These are phyloP conservation scores for Warburgia ugandensis DNA, from an alignment of 164 flowering plant genomes.

Conservation along the genomic window DNA sequence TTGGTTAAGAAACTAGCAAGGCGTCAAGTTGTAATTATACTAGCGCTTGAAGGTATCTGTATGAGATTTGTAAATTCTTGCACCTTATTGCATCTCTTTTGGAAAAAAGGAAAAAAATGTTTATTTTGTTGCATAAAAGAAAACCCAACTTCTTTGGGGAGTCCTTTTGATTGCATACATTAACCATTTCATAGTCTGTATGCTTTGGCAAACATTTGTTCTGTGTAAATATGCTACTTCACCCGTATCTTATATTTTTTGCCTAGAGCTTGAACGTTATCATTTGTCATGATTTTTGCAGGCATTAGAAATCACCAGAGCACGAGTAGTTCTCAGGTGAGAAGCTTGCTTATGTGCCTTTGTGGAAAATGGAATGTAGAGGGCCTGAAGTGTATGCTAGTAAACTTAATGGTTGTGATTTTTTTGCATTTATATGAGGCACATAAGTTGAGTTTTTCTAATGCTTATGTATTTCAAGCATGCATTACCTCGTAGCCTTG, in stretches of 20 bases:
- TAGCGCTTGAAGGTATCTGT: too few species aligned
- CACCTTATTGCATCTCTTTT: not conserved
- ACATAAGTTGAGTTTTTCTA: not conserved
- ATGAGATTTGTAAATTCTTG: too few species aligned
- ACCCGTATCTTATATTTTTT: not conserved
- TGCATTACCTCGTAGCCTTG: not conserved
- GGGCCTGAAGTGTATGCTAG: not conserved
- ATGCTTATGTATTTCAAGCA: not conserved
- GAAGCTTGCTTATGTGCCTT: conserved; percentile 5
- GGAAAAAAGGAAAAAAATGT: not conserved
- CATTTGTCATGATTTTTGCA: conserved; percentile 18
- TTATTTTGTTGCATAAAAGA: not conserved
- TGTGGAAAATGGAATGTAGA: not conserved
- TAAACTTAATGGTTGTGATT: not conserved
- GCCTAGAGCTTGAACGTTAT: not conserved
- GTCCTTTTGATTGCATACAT: not conserved
- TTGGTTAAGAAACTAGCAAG: too few species aligned
- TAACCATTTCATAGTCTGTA: not conserved
- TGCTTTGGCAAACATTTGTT: too few species aligned
- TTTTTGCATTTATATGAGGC: not conserved
- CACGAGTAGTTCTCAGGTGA: conserved; percentile 54
- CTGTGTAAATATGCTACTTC: too few species aligned
- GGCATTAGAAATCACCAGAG: conserved; percentile 46
- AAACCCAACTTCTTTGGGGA: not conserved
- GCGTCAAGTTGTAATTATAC: too few species aligned